Evolutionary conservation across 2,329 filamentous ascomycete genomes (phyloP).

Genomic region (Xylariales sp.): DNA sequence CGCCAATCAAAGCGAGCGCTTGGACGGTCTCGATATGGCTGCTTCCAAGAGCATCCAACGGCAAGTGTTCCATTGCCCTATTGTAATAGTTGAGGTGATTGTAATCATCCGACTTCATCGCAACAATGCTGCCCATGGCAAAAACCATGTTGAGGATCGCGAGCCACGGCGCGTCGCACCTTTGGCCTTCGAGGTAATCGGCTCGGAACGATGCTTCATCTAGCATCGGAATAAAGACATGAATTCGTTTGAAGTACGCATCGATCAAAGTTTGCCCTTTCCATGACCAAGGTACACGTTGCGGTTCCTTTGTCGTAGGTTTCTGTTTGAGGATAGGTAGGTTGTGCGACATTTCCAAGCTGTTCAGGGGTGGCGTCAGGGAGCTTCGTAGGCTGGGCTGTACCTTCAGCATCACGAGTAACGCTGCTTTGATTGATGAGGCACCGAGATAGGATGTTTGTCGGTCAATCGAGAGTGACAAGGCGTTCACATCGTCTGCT

Average conservation of each 20-base stretch:
- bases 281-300: conserved; percentile 52
- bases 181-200: conserved; percentile 57
- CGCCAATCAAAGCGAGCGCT: conserved; percentile 65
- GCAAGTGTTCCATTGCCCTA: conserved; percentile 61
- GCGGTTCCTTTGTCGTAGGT: conserved; percentile 40
- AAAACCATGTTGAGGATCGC: conserved; percentile 73
- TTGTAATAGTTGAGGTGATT: conserved; percentile 68
- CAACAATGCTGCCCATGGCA: conserved; percentile 68
- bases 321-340: conserved; percentile 39
- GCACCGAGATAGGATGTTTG: conserved; percentile 65
- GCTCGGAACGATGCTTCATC: conserved; percentile 68
- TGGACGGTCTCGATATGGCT: conserved; percentile 72
- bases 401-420: conserved; percentile 64
- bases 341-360: conserved; percentile 41
- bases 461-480: conserved; percentile 57
- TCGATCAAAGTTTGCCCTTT: conserved; percentile 67
- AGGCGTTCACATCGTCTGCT: conserved; percentile 67
- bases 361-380: conserved; percentile 42
- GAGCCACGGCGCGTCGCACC: conserved; percentile 66
- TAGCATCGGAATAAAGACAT: conserved; percentile 69
- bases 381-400: conserved; percentile 42
- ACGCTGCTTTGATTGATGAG: conserved; percentile 69
- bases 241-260: conserved; percentile 71
- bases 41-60: conserved; percentile 63
- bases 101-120: conserved; percentile 60